Conservation (phyloP, 225 moss, liverwort and hornwort genomes). For the Straminergon stramineum region DNA sequence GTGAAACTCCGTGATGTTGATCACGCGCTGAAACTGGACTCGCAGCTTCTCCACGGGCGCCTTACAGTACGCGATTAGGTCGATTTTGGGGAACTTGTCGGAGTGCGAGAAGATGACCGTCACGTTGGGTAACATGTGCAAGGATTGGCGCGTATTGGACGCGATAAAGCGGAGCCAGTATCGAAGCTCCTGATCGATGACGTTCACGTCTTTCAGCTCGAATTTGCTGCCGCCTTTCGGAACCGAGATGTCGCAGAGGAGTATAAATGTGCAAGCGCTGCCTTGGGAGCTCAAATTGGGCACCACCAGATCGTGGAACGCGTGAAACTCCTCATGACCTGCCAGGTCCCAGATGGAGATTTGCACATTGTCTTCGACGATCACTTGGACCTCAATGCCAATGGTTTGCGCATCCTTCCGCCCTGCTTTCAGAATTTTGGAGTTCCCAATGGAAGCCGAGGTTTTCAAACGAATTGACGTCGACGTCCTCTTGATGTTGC, state of each 20-base stretch:
- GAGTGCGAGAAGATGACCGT: constrained; percentile 62
- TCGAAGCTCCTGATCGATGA: constrained; percentile 39
- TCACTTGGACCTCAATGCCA: constrained; percentile 51
- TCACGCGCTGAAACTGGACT: constrained; percentile 18
- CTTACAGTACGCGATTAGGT: constrained; percentile 37
- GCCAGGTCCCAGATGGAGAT: constrained; percentile 64
- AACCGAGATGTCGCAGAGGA: constrained; percentile 45
- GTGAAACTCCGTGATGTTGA: constrained; percentile 52
- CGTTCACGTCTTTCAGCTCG: constrained; percentile 22
- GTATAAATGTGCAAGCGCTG: constrained; percentile 45
- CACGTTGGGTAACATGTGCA: constrained; percentile 44
- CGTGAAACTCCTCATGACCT: constrained; percentile 60
- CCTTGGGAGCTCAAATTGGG: constrained; percentile 55
- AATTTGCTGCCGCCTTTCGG: constrained; percentile 29
- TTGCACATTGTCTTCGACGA: constrained; percentile 50
- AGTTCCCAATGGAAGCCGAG: constrained; percentile 27
- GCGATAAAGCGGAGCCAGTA: constrained; percentile 76
- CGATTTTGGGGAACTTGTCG: constrained; percentile 43
- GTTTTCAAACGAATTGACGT: constrained; percentile 35
- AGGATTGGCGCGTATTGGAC: constrained; percentile 46
- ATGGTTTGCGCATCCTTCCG: constrained; percentile 38
- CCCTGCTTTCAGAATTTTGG: constrained; percentile 27
- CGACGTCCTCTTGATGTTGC: constrained; percentile 43
- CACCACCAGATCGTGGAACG: constrained; percentile 47
- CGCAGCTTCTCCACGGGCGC: constrained; percentile 38